Evolutionary conservation across 257 asterid genomes (phyloP), one percentile per base, ranked within the genome.

Genomic region (Gentiana straminea): DNA sequence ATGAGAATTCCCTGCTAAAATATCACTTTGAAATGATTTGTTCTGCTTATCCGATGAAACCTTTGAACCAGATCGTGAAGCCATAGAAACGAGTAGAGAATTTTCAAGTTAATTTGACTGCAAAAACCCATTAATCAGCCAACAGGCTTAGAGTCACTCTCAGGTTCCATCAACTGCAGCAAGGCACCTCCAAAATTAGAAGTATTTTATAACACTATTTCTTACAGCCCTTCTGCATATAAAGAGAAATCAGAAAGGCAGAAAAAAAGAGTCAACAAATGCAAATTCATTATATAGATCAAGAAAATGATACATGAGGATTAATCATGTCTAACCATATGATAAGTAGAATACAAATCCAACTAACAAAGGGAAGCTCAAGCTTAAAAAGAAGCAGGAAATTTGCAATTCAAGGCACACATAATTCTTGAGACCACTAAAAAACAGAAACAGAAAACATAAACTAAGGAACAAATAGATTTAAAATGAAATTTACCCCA

Each of bases 51-150:
- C 89, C 60, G 59, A 5, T 3, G 79, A 82, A 64, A 73, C 65
- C 70, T 76, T 79, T 35, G 72, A 51, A 60, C 70, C 75, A 67
- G 80, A 72, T 68, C 81, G 80, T 49, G 94, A 70, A 64, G 95
- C 88, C 95, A 86, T 86, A 35, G 72, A 60, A 63, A n/a, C 4
- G 41, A 57, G 50, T 41, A 45, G n/a, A 58, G 52, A 54, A 46
- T 63, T 51, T 5, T 56, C 10, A 51, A 59, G 55, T 59, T 57
- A 45, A 12, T 6, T 32, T 7, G 45, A 62, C 55, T 8, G 49
- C 45, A 13, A 11, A 54, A 44, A 67, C 66, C 63, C 73, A 62
- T 62, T 50, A 72, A 63, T 67, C 59, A 39, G 57, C 34, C 61
- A 60, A 68, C 60, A 43, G 47, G 35, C 38, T 53, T 52, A 54